Base-by-base conservation (phyloP, 1,284 basidiomycete genomes). In the Sporisorium reilianum region DNA sequence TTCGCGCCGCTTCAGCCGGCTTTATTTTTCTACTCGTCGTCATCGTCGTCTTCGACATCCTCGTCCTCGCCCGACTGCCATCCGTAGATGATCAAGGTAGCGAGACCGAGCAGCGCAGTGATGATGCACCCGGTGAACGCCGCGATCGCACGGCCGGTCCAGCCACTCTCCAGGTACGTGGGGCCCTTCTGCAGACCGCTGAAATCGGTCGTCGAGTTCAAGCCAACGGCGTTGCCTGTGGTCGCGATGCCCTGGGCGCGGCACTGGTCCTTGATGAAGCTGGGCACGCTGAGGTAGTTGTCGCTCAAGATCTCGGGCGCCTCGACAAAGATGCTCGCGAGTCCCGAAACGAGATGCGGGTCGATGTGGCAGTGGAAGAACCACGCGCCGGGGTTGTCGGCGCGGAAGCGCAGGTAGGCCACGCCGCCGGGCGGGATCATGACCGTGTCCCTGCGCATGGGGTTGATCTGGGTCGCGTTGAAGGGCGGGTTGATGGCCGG, bases 111-210 rank as follows among this genome's bases (percentile, higher is more conserved):
- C 26, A 93, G 86, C 1, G 93, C 93, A 0, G 92, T 90, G 64
- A 96, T 85, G 57, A 95, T 90, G 81, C 93, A 94, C 0, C 92
- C 94, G 0, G 90, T 88, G 88, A 98, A 90, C 23, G 95, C 94
- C 30, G 90, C 89, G 67, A 94, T 92, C 28, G 79, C 79, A 16
- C 63, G 64, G 0, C 59, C 34, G 16, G 80, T 82, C 80, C 80
- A 82, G 9, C 80, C 80, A 0, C 60, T 57, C 38, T 57, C 65
- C 52, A 82, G 52, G n/a, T 70, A 74, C 0, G 62, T 60, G 0
- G 73, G 73, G 5, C 63, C 79, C 58, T 63, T 64, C 0, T 20
- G 40, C 34, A 80, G 55, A 3, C 58, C 66, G 5, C 42, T 52
- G 54, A 82, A 82, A 62, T 81, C 67, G 11, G 75, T 78, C 0